phyloP scores from a whole-genome alignment of 179 eudicot genomes.

The Silene coronaria region DNA sequence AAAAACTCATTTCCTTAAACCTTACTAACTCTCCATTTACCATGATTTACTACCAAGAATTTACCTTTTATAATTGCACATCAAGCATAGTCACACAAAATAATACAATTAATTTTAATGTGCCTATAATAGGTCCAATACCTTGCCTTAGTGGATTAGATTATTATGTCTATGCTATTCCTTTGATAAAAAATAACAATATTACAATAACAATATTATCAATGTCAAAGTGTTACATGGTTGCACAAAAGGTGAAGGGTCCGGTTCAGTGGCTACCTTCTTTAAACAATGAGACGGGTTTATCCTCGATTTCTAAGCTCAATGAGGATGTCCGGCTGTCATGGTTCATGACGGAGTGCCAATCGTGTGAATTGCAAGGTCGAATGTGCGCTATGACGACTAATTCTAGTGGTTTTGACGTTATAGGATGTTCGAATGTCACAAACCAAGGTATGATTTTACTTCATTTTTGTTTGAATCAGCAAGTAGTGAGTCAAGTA shows the following conservation, averaged over 20 bases:
- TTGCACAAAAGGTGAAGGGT: constrained; percentile 23
- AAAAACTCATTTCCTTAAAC: constrained; percentile 32
- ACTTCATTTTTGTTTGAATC: too few species aligned
- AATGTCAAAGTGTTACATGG: constrained; percentile 21
- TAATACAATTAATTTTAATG: constrained; percentile 3
- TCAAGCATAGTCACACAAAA: constrained; percentile 11
- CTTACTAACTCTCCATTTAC: constrained; percentile 37
- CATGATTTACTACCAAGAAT: constrained; percentile 32
- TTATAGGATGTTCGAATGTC: constrained; percentile 21
- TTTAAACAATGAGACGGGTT: constrained; percentile 8
- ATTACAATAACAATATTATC: constrained; percentile 1
- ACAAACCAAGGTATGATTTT: constrained; percentile 25
- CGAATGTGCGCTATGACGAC: constrained; percentile 31
- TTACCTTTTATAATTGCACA: constrained; percentile 43
- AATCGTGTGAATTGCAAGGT: constrained; percentile 26
- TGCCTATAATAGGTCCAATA: constrained; percentile 28
- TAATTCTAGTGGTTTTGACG: neutral
- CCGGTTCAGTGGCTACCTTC: constrained; percentile 43
- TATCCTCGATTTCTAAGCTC: constrained; percentile 26
- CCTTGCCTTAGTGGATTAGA: constrained; percentile 36
- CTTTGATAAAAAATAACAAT: constrained; percentile 15
- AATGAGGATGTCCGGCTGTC: constrained; percentile 34
- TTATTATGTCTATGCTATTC: constrained; percentile 35
- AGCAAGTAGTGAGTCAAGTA: too few species aligned
- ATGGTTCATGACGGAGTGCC: constrained; percentile 40